Evolutionary conservation across 1,139 yeast genomes (phyloP), one percentile per base, ranked within the genome.

Genomic region (Candida sp.): DNA sequence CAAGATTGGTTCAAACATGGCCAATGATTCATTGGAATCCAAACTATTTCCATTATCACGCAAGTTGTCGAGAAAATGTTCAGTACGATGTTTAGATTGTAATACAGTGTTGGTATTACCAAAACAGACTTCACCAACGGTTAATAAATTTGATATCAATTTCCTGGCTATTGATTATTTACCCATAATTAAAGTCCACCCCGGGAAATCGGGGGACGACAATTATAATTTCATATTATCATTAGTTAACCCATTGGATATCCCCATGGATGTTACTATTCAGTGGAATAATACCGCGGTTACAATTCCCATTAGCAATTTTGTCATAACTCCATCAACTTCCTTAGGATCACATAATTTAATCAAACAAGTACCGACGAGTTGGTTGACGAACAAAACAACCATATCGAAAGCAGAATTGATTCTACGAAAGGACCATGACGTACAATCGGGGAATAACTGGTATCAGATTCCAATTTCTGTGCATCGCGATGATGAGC

Each of bases 381-480:
- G 65, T 5, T 61, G 56, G 38, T 49, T 72, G 33, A 63, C 72
- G 0, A 52, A 59, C 8, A 50, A 52, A 15, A 66, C 73, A 1
- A 55, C 61, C 8, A 45, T 55, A 1, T 57, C 71, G 6, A 56
- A 71, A 34, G 59, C 69, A 1, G 77, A 71, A 45, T 44, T 60
- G 22, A 55, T 67, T 21, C 52, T 60, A 47, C 44, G 74, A 30
- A 47, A 58, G 27, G 63, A 59, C 37, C 47, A 53, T 1, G 50
- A 53, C 39, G 55, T 58, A 2, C 71, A 63, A 15, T 45, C 52
- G 12, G 66, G 67, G 2, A 50, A 54, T 22, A 68, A 68, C 46
- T 71, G 77, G 76, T 60, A 49, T 34, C 66, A 61, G 48, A 45
- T 69, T 2, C 75, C 75, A 1, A 47, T 71, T n/a, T 50, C 49